Base-by-base conservation (phyloP, 2,329 filamentous ascomycete species). In the Trichocomaceae sp. region DNA sequence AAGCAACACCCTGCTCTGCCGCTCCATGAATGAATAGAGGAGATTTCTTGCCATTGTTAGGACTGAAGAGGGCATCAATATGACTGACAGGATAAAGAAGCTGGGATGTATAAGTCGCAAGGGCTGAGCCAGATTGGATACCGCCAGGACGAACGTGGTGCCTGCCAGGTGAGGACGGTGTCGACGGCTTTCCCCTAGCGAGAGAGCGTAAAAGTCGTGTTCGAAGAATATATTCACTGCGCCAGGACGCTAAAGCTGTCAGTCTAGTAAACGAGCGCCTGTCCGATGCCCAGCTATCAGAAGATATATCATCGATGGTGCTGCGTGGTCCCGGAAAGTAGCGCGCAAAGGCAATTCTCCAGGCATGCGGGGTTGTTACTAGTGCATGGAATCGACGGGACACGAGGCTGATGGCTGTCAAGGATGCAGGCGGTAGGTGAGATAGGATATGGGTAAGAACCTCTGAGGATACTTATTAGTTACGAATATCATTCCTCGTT, bases 161-260 rank as follows among this genome's bases (percentile, higher is more conserved):
- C 63, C 77, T 72, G 47, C 76, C 72, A 29, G 78, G 68, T 9
- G 77, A 75, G 37, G 85, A 79, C 15, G 62, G 80, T 74, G 56
- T 65, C 9, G 69, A 66, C 37, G 92, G 90, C 66, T 91, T 95
- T 50, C 92, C 93, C 57, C 89, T 84, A 47, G 81, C 81, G 55
- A 97, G 77, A 58, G 88, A 93, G 45, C 90, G 83, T 51, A 97
- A 75, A 50, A 97, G 80, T 47, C 89, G 83, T 1, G 90, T 96
- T 47, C 93, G 82, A 55, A 96, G 75, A 47, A 97, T 86, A 65
- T 97, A 99, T 70, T 99, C 93, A 71, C 89, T 96, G 62, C 92
- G 83, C 92, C 93, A 97, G 8, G 91, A 93, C n/a, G 90, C 87
- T 58, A 91, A 74, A 3, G 84, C 79, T 9, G 88, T 95, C 53